These are phyloP conservation scores for Rhizophora mangle DNA, from an alignment of 345 rosid genomes.

Conservation along the genomic window DNA sequence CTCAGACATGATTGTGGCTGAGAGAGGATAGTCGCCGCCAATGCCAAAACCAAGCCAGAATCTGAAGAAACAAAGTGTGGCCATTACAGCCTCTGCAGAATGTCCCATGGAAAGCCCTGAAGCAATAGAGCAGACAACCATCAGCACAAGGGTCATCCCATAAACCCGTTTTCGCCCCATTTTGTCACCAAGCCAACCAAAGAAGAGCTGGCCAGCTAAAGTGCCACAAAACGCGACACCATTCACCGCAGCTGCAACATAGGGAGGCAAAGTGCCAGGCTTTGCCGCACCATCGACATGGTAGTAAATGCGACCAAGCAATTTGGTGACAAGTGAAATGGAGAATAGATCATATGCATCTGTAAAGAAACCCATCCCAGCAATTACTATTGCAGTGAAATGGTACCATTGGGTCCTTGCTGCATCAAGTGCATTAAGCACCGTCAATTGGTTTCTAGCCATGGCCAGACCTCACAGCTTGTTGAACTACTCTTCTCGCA, in stretches of 20 bases:
- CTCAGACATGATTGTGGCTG: slow-evolving; percentile 22
- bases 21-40: slow-evolving; percentile 21
- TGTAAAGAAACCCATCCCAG: slow-evolving; percentile 22
- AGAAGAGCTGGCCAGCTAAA: slow-evolving; percentile 21
- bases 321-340: slow-evolving; percentile 13
- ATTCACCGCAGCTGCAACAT: slow-evolving; percentile 19
- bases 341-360: slow-evolving; percentile 21
- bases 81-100: slow-evolving; percentile 10
- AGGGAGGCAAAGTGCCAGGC: slow-evolving; percentile 17
- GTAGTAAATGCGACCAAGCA: slow-evolving; percentile 20
- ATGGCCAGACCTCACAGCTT: neutral
- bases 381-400: slow-evolving; percentile 20
- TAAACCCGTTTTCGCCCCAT: slow-evolving; percentile 18
- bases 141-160: slow-evolving; percentile 25
- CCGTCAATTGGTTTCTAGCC: slow-evolving; percentile 9
- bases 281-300: slow-evolving; percentile 12
- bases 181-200: slow-evolving; percentile 26
- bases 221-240: slow-evolving; percentile 24
- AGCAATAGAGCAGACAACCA: slow-evolving; percentile 19
- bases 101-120: slow-evolving; percentile 21
- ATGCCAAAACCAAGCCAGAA: slow-evolving; percentile 27
- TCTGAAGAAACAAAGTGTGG: slow-evolving; percentile 24
- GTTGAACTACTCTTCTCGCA: too few relatives aligned
- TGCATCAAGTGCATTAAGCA: slow-evolving; percentile 18
- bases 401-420: slow-evolving; percentile 23